phyloP scores from a whole-genome alignment of 2,329 filamentous ascomycete species.

The Alternaria ethzedia region DNA sequence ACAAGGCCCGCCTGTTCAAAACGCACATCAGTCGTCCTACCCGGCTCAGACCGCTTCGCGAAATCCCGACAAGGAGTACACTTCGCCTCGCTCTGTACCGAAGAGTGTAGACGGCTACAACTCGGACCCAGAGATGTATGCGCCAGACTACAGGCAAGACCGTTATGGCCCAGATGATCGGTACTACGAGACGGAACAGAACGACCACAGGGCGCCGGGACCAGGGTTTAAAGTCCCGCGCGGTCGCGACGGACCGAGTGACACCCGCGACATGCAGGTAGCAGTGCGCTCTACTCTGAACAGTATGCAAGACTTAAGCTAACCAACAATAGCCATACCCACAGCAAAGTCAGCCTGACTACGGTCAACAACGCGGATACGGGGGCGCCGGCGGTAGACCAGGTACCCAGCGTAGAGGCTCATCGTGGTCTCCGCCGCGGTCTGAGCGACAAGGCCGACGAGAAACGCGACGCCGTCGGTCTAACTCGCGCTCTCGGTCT shows the following conservation, averaged over 20 bases:
- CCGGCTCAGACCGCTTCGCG: not conserved
- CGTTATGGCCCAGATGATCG: constrained; percentile 15
- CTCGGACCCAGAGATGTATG: constrained; percentile 26
- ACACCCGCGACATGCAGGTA: constrained; percentile 18
- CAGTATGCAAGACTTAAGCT: not conserved
- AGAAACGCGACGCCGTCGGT: constrained; percentile 17
- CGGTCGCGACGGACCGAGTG: constrained; percentile 14
- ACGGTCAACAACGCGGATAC: constrained; percentile 3
- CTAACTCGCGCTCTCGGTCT: constrained; percentile 32
- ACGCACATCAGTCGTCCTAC: not conserved
- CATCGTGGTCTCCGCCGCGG: constrained; percentile 41
- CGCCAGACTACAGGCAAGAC: constrained; percentile 17
- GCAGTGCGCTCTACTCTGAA: constrained; percentile 18
- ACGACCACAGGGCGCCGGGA: constrained; percentile 19
- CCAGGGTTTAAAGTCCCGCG: constrained; percentile 22
- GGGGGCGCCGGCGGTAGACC: constrained; percentile 18
- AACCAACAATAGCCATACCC: constrained; percentile 6
- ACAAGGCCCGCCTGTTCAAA: not conserved
- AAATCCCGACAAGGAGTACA: constrained; percentile 14
- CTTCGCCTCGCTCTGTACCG: not conserved
- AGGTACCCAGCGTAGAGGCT: constrained; percentile 24
- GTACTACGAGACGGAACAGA: constrained; percentile 24
- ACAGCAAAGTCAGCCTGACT: constrained; percentile 3
- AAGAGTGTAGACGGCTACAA: not conserved
- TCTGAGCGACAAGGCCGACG: constrained; percentile 15